These are phyloP conservation scores for Lotmaria passim DNA, from an alignment of 208 protist genomes.

Conservation along the genomic window DNA sequence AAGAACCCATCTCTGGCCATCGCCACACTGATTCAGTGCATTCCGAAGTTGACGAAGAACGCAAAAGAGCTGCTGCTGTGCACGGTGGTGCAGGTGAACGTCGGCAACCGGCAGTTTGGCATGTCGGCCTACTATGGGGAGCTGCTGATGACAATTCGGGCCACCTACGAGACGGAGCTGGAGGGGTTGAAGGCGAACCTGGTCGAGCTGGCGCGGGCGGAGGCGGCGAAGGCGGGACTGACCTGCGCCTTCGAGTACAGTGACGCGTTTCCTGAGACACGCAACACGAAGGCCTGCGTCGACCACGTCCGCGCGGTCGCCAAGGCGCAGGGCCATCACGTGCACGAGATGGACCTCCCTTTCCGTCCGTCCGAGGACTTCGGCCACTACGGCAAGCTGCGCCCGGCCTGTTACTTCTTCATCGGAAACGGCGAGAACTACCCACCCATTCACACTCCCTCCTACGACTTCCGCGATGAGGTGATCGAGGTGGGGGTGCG, in stretches of 20 bases:
- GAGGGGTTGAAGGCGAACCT: constrained; percentile 33
- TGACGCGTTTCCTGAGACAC: constrained; percentile 51
- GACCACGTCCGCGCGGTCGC: constrained; percentile 43
- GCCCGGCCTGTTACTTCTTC: constrained; percentile 46
- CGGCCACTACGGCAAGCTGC: constrained; percentile 47
- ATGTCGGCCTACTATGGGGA: constrained; percentile 53
- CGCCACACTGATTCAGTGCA: constrained; percentile 41
- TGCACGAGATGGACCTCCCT: constrained; percentile 36
- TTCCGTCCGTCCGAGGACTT: constrained; percentile 50
- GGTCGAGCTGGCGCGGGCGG: constrained; percentile 23
- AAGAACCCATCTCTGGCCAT: constrained; percentile 46
- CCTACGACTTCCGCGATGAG: constrained; percentile 50
- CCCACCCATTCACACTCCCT: constrained; percentile 45
- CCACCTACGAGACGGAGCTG: constrained; percentile 42
- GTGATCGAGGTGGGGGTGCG: constrained; percentile 41
- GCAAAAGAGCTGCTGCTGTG: constrained; percentile 44
- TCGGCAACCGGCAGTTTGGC: constrained; percentile 52
- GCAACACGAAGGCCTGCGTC: constrained; percentile 43
- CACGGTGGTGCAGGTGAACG: constrained; percentile 53
- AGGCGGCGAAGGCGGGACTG: constrained; percentile 30
- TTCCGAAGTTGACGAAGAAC: constrained; percentile 41
- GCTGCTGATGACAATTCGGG: constrained; percentile 49
- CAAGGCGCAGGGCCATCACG: constrained; percentile 20
- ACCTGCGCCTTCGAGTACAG: constrained; percentile 44
- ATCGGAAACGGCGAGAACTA: constrained; percentile 46